phyloP scores from a whole-genome alignment of 345 rosid genomes.

The Syzygium oleosum region DNA sequence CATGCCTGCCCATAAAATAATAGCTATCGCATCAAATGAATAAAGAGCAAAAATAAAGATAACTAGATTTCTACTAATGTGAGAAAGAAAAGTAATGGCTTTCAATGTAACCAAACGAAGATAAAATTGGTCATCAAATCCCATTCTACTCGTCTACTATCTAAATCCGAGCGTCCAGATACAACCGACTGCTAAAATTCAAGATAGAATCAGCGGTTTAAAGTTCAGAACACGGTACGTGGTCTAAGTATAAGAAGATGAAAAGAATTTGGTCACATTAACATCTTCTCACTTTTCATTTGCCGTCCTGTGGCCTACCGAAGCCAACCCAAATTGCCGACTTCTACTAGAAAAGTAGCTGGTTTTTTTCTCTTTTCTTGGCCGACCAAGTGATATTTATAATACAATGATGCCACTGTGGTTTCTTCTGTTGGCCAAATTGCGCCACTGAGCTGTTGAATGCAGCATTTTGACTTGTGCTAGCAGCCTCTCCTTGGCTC shows the following conservation, averaged over 20 bases:
- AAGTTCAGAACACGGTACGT: background rate
- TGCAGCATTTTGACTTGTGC: background rate
- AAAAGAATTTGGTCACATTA: background rate
- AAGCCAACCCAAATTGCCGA: background rate
- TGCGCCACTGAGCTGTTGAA: background rate
- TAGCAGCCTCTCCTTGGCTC: background rate
- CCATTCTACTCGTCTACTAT: background rate
- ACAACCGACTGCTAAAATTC: background rate
- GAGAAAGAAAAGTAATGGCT: background rate
- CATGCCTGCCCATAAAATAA: background rate
- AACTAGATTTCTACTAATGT: no score
- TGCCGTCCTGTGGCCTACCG: background rate
- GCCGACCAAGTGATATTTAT: background rate
- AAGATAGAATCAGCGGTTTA: background rate
- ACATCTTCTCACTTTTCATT: background rate
- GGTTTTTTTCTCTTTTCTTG: background rate
- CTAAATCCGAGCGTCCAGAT: background rate
- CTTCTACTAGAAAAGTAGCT: background rate
- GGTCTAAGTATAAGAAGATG: fast-evolving
- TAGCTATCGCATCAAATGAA: no score
- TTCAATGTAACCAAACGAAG: background rate
- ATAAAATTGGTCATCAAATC: background rate
- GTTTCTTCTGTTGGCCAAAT: background rate
- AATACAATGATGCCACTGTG: background rate
- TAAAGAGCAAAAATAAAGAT: no score